phyloP scores from a whole-genome alignment of 495 filamentous ascomycete species.

The Lasiosphaeria ovina region DNA sequence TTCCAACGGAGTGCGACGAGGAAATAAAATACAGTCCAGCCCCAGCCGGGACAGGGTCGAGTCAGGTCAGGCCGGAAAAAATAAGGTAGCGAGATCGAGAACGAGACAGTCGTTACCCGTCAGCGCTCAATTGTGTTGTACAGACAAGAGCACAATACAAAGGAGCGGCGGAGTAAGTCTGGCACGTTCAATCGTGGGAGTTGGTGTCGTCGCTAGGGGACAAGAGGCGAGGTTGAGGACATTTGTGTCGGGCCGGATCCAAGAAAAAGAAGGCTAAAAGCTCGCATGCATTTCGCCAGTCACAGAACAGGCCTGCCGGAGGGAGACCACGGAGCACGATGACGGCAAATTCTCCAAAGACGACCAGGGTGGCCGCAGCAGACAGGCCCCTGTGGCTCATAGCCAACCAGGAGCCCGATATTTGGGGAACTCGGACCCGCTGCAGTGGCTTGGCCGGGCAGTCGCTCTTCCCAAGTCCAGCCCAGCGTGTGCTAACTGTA shows the following conservation, averaged over 20 bases:
- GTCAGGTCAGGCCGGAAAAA: constrained; percentile 6
- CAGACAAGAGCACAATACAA: constrained; percentile 28
- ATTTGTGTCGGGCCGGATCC: constrained; percentile 16
- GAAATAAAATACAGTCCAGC: constrained; percentile 11
- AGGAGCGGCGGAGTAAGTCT: constrained; percentile 57
- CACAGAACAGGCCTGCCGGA: constrained; percentile 9
- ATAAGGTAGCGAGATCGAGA: background rate
- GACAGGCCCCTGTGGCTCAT: too few species aligned
- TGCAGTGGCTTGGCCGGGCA: too few species aligned
- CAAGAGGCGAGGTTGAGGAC: constrained; percentile 21
- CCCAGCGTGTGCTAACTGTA: too few species aligned
- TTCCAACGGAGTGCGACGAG: constrained; percentile 18
- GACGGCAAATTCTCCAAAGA: constrained; percentile 22
- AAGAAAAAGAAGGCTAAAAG: background rate
- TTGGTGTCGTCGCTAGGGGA: constrained; percentile 12
- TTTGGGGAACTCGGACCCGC: too few species aligned
- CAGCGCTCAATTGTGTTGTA: constrained; percentile 7
- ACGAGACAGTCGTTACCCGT: background rate
- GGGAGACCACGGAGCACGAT: constrained; percentile 23
- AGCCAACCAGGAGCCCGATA: too few species aligned
- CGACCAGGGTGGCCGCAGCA: too few species aligned
- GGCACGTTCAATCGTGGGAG: background rate
- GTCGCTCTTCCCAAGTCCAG: too few species aligned
- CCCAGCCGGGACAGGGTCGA: background rate
- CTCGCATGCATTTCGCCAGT: constrained; percentile 10